Conservation (phyloP, 2,329 filamentous ascomycete species). For the Teratosphaeria viscida region DNA sequence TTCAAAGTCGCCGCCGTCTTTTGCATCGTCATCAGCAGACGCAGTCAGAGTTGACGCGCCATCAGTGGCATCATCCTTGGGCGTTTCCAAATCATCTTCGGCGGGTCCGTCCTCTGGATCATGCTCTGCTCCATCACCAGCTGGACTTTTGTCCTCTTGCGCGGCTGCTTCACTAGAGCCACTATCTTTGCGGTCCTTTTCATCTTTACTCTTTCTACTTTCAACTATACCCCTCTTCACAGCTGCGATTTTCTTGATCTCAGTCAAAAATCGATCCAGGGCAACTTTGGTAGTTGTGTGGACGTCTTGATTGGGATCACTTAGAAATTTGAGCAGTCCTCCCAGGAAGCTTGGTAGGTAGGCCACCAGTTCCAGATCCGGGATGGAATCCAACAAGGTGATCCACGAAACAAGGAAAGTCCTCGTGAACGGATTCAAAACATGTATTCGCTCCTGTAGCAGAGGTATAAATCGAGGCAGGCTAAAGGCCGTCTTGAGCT, state of each 20-base stretch:
- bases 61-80: slow-evolving; percentile 18
- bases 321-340: slow-evolving; percentile 82
- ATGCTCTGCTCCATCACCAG: slow-evolving; percentile 2
- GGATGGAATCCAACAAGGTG: slow-evolving; percentile 86
- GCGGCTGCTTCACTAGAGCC: slow-evolving; percentile 9
- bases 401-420: slow-evolving; percentile 97
- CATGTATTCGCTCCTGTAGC: slow-evolving; percentile 85
- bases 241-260: slow-evolving; percentile 88
- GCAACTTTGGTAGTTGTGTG: slow-evolving; percentile 83
- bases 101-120: slow-evolving; percentile 1
- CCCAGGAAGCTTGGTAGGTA: slow-evolving; percentile 86
- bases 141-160: slow-evolving; percentile 3
- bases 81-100: background rate
- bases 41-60: slow-evolving; percentile 27
- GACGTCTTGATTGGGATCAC: slow-evolving; percentile 86
- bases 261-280: slow-evolving; percentile 78
- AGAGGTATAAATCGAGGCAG: slow-evolving; percentile 83
- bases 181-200: slow-evolving; percentile 15
- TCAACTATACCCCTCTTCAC: slow-evolving; percentile 89
- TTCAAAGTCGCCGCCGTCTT: slow-evolving; percentile 48
- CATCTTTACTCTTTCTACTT: slow-evolving; percentile 59
- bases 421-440: slow-evolving; percentile 86
- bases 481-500: slow-evolving; percentile 82
- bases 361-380: slow-evolving; percentile 86
- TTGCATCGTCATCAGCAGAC: slow-evolving; percentile 39